Conservation (phyloP, 345 rosid genomes). For the Bretschneidera sinensis region DNA sequence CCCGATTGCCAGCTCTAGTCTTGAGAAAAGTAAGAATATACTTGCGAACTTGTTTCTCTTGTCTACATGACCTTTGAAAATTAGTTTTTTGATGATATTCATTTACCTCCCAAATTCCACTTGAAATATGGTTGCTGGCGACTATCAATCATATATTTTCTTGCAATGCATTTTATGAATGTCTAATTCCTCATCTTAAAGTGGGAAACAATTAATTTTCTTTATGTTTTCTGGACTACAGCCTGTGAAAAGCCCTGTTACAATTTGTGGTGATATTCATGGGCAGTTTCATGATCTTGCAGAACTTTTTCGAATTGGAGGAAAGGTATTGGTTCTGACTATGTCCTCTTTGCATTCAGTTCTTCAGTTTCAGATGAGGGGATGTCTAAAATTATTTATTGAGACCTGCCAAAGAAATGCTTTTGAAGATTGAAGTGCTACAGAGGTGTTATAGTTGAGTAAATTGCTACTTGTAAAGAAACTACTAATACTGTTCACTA, state of each 20-base stretch:
- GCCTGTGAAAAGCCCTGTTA: conserved; percentile 99
- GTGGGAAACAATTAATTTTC: conserved; percentile 12
- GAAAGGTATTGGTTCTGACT: conserved; percentile 58
- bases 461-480: not conserved
- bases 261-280: conserved; percentile 98
- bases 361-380: conserved; percentile 25
- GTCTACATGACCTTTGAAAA: not conserved
- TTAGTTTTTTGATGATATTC: conserved; percentile 1
- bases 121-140: not conserved
- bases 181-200: conserved; percentile 8
- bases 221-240: conserved; percentile 21
- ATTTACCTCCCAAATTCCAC: conserved; percentile 5
- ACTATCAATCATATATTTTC: not conserved
- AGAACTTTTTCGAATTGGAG: conserved; percentile 96
- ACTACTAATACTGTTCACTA: not conserved
- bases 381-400: conserved; percentile 19
- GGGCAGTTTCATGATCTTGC: conserved; percentile 99
- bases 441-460: conserved; percentile 17
- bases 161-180: not conserved
- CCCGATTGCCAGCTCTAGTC: too few species aligned
- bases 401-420: conserved; percentile 17
- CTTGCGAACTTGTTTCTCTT: conserved; percentile 8
- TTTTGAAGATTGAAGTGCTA: conserved; percentile 24
- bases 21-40: not conserved
- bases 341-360: conserved; percentile 17